Evolutionary conservation across 129 eudicot genomes (phyloP).

Genomic region (Ambrosia artemisiifolia): DNA sequence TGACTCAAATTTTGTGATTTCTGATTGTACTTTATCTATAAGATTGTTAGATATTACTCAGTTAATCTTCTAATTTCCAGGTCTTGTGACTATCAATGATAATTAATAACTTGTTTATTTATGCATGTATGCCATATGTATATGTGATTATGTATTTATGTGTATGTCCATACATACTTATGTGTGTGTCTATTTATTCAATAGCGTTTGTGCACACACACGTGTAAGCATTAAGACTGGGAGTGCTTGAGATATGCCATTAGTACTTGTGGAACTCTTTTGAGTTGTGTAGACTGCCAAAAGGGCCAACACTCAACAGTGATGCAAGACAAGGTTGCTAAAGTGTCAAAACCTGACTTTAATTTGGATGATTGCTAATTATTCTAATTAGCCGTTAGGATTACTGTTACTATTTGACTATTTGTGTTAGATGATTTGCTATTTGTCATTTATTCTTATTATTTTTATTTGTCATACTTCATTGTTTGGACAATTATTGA

Average conservation of each 20-base stretch:
- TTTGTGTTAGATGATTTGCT: not conserved
- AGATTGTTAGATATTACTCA: not conserved
- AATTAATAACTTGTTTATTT: not conserved
- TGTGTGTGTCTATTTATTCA: not conserved
- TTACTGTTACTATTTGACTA: not conserved
- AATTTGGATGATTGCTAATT: not conserved
- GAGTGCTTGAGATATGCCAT: not conserved
- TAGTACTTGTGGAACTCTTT: not conserved
- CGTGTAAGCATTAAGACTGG: not conserved
- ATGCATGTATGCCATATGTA: too few species aligned
- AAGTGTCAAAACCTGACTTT: not conserved
- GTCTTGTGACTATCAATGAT: not conserved
- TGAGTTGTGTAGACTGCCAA: not conserved
- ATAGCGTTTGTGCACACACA: not conserved
- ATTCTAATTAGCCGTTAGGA: not conserved
- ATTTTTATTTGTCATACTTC: not conserved
- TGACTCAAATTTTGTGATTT: not conserved
- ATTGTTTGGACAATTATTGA: not conserved
- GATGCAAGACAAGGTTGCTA: not conserved
- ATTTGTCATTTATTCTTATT: not conserved
- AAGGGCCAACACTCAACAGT: not conserved
- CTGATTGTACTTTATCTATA: not conserved
- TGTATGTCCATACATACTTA: not conserved
- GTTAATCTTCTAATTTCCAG: constrained; percentile 1
- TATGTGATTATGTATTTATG: not conserved